These are phyloP conservation scores for Cyclaneusma minus DNA, from an alignment of 2,329 filamentous ascomycete genomes.

Conservation along the genomic window DNA sequence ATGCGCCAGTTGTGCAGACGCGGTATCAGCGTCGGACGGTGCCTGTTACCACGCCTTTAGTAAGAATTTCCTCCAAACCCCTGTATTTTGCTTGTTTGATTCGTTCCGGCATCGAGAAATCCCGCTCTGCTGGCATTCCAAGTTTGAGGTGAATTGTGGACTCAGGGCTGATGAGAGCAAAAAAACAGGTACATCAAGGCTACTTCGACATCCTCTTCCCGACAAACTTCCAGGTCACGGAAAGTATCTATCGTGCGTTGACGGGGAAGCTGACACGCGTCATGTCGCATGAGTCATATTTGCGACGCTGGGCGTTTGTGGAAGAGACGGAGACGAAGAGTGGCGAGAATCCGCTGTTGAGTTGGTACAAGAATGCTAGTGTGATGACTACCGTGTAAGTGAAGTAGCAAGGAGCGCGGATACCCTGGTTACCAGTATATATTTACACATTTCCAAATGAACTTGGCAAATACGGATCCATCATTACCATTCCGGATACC, in stretches of 20 bases:
- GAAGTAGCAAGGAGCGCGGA: constrained; percentile 2
- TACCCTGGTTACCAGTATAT: neutral
- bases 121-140: too few species aligned
- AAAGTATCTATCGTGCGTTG: constrained; percentile 82
- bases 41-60: constrained; percentile 77
- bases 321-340: constrained; percentile 79
- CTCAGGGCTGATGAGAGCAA: too few species aligned
- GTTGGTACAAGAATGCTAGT: constrained; percentile 91
- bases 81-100: constrained; percentile 2
- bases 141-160: too few species aligned
- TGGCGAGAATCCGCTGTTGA: constrained; percentile 84
- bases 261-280: constrained; percentile 85
- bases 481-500: too few species aligned
- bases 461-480: too few species aligned
- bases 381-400: constrained; percentile 77
- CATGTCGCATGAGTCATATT: constrained; percentile 77
- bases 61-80: constrained; percentile 24
- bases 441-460: neutral
- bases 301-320: constrained; percentile 76
- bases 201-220: constrained; percentile 99
- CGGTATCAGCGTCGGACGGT: constrained; percentile 77
- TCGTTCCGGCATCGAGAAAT: constrained; percentile 3
- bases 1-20: constrained; percentile 93
- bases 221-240: constrained; percentile 81
- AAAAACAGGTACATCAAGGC: constrained; percentile 72